Evolutionary conservation across 208 protist species (phyloP).

Genomic region (Trypanosomatidae sp.): DNA sequence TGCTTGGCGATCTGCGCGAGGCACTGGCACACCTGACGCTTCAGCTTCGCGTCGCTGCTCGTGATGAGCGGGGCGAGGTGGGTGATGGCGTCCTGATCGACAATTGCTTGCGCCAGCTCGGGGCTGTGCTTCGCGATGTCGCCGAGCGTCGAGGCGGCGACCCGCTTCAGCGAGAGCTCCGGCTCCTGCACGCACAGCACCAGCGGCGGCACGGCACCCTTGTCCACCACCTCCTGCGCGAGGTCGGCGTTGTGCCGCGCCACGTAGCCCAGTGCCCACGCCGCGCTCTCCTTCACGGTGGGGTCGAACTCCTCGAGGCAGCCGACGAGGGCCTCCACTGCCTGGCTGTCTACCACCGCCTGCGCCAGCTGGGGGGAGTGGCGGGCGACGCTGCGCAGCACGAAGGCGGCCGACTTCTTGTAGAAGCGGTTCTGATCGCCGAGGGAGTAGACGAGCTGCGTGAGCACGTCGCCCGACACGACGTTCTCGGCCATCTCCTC

Average conservation of each 20-base stretch:
- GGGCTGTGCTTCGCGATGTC: constrained; percentile 96
- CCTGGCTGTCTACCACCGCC: constrained; percentile 96
- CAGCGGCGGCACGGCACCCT: constrained; percentile 95
- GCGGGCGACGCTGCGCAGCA: constrained; percentile 96
- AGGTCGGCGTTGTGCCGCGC: constrained; percentile 94
- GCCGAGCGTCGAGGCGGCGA: constrained; percentile 95
- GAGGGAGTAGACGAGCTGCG: constrained; percentile 98
- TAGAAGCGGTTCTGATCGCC: constrained; percentile 97
- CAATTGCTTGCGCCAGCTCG: constrained; percentile 95
- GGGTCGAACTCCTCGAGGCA: constrained; percentile 98
- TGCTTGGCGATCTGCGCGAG: constrained; percentile 98
- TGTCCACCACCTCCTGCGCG: constrained; percentile 96
- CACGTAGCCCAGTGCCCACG: constrained; percentile 98
- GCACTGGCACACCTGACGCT: constrained; percentile 95
- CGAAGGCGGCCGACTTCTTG: constrained; percentile 98
- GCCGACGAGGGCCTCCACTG: constrained; percentile 96
- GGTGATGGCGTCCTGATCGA: constrained; percentile 96
- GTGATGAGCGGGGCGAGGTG: constrained; percentile 97
- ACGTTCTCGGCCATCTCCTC: constrained; percentile 98
- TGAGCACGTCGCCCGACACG: constrained; percentile 97
- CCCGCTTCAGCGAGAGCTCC: constrained; percentile 97
- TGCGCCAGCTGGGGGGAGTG: constrained; percentile 97
- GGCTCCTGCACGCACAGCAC: constrained; percentile 98
- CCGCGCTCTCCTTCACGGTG: constrained; percentile 97
- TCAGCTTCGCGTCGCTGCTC: constrained; percentile 95